Base-by-base conservation (phyloP, 768 basidiomycete species). In the Mycena galericulata region DNA sequence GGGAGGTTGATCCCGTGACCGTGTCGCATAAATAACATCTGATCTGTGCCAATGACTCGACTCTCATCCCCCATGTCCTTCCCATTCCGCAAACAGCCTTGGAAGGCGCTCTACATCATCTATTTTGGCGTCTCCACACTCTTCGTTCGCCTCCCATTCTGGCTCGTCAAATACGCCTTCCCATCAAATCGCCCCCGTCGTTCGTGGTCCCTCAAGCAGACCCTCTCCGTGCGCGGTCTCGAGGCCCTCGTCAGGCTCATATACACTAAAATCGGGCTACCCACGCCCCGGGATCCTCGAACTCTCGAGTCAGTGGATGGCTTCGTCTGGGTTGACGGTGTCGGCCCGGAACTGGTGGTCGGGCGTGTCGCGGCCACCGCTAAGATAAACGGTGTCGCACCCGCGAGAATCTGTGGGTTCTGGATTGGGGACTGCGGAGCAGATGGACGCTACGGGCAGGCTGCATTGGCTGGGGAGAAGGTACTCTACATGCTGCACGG, bases 231-330 rank as follows among this genome's bases (percentile, higher is more conserved):
- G 24, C 47, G 84, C 27, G 80, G 80, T 18, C 14, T 82, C 17
- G n/a, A 18, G 30, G 24, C 49, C 41, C 6, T 27, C 15, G 55
- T 34, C 10, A 24, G 41, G 47, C 75, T 20, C 14, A 9, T 49
- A 4, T 49, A 27, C 34, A 36, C 34, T 29, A 88, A 87, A 67
- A 83, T 90, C 8, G 73, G 90, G 24, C 86, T 86, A 11, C 72
- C 79, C 79, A 56, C 75, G 91, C n/a, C 91, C 45, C 91, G 67
- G 90, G 89, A 1, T 91, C 87, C 71, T 77, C 81, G 36, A 78
- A 79, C 22, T 72, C 85, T 12, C 47, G 26, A 49, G 5, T n/a
- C n/a, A 20, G 17, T 22, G 47, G 8, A 11, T 6, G 47, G 47
- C 14, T 49, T 49, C 27, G 27, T 18, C 11, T 49, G 47, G 47